Conservation (phyloP, 768 basidiomycete genomes). For the Lactarius deliciosus region DNA sequence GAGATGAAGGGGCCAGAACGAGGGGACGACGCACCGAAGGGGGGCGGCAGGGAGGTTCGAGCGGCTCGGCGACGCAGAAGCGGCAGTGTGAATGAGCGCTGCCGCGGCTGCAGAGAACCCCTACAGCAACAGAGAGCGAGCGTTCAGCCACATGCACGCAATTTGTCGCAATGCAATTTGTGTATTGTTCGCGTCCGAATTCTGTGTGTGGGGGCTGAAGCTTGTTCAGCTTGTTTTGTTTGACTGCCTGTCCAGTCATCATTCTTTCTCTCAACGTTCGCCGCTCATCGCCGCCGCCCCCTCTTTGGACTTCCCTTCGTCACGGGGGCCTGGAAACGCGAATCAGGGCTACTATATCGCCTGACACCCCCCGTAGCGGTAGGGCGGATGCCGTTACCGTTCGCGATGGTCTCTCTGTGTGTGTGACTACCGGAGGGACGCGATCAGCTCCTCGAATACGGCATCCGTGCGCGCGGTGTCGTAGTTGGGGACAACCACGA, state of each 20-base stretch:
- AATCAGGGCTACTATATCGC: background rate
- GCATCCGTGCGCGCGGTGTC: background rate
- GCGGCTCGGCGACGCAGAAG: background rate
- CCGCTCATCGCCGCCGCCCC: background rate
- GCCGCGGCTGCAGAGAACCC: background rate
- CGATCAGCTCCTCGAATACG: too few species aligned
- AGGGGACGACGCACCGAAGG: background rate
- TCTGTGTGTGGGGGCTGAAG: background rate
- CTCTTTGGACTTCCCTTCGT: background rate
- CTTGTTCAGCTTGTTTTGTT: background rate
- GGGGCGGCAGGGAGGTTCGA: background rate
- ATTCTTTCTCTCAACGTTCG: background rate
- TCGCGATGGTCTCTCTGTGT: background rate
- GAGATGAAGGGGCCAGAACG: background rate
- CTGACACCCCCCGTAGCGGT: background rate
- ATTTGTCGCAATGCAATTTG: background rate
- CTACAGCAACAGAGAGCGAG: background rate
- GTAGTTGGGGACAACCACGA: slow-evolving; percentile 2
- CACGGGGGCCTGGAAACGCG: background rate
- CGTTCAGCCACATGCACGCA: background rate
- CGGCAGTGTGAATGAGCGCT: background rate
- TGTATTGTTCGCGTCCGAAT: background rate
- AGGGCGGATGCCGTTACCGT: background rate
- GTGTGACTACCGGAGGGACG: too few species aligned
- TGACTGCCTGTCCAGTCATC: background rate